phyloP scores from a whole-genome alignment of 2,329 filamentous ascomycete species.

The Colletotrichum endophyticum region DNA sequence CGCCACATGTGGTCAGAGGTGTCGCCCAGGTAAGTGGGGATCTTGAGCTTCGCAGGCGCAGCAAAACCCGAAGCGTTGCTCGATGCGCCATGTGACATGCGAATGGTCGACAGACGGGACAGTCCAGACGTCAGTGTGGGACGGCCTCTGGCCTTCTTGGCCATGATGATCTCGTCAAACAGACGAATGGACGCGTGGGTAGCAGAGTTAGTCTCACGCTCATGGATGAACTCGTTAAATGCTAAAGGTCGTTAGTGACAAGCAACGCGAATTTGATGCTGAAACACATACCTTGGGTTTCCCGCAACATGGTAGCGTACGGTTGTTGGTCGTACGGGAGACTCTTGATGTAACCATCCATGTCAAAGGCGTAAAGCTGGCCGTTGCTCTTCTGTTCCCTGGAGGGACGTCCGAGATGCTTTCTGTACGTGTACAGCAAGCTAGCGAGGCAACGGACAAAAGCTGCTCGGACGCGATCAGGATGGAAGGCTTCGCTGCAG shows the following conservation, averaged over 20 bases:
- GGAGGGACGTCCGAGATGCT: constrained; percentile 63
- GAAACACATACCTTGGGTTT: constrained; percentile 62
- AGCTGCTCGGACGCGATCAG: constrained; percentile 65
- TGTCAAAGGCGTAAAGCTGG: constrained; percentile 68
- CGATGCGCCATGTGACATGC: constrained; percentile 58
- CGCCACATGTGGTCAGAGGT: constrained; percentile 82
- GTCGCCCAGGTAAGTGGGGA: constrained; percentile 70
- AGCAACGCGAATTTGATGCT: not conserved
- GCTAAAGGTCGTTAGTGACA: constrained; percentile 29
- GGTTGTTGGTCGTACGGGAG: constrained; percentile 70
- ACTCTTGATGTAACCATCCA: constrained; percentile 68
- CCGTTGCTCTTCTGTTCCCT: constrained; percentile 66
- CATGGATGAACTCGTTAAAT: constrained; percentile 86
- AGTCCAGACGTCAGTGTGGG: constrained; percentile 69
- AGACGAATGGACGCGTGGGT: constrained; percentile 72
- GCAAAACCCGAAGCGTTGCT: constrained; percentile 41
- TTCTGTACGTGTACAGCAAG: constrained; percentile 69
- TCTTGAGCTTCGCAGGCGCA: constrained; percentile 43
- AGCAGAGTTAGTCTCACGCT: constrained; percentile 70
- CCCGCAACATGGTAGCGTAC: constrained; percentile 67
- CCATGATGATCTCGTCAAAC: constrained; percentile 84
- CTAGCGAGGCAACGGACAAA: constrained; percentile 72
- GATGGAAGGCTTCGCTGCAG: constrained; percentile 65
- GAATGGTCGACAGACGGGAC: constrained; percentile 64
- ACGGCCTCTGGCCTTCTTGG: constrained; percentile 73